Base-by-base conservation (phyloP, 164 flowering plant genomes). In the Tetracentron sinense region DNA sequence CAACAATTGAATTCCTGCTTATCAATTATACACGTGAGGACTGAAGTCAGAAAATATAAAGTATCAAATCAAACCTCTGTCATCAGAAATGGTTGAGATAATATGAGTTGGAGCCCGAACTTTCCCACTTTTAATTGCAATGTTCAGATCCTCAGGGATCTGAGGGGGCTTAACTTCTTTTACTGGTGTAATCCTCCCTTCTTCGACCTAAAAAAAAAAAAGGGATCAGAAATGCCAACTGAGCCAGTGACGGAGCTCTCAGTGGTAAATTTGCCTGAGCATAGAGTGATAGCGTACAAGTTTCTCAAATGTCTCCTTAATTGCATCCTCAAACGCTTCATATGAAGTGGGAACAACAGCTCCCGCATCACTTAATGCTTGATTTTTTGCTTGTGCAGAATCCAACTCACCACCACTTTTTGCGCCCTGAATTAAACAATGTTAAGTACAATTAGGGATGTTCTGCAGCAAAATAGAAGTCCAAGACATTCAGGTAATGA, bases 371-470 rank as follows among this genome's bases (percentile, higher is more conserved):
- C 72, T 86, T 20, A 95, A 75, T 63, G 99, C 97, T 76, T 92
- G 83, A 69, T 95, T 95, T 74, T 95, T 95, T 42, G 96, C 99
- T 70, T 95, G 97, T 49, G 99, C 99, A 64, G 99, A 95, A 66
- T 95, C 99, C 94, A 92, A 73, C 71, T 92, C 99, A 54, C 94
- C 96, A 55, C 99, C 99, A 82, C 97, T 92, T 77, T 89, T 95
- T 42, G 97, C 99, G 29, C 97, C 99, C 97, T 94, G 74, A 46
- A 58, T 55, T 56, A 17, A 54, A 58, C n/a, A 67, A 69, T 29
- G 5, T 17, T 63, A 19, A 85, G 21, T 19, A 70, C 33, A 42
- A 56, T 35, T 64, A 58, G 31, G 47, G 4, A 6, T 20, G 51
- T 19, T 25, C n/a, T 58, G 20, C 12, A 56, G 23, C 1, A 33